Percentiles rank a stretch among this genome's conserved stretches.
phyloP scores from a whole-genome alignment of 495 filamentous ascomycete genomes.

The Hypoxylon subgilvum region DNA sequence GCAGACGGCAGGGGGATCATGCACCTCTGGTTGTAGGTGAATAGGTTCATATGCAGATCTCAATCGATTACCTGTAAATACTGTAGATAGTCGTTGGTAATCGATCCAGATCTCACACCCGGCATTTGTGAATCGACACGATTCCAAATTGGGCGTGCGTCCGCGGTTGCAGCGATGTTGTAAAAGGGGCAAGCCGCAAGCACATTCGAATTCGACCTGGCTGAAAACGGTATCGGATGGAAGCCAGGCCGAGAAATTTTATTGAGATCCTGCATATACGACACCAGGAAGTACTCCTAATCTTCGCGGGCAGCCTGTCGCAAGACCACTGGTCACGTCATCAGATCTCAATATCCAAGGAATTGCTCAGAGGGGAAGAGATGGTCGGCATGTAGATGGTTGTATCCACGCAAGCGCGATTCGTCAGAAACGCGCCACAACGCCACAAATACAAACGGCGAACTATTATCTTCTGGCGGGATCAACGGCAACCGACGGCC shows the following conservation, averaged over 20 bases:
- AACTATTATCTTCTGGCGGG: conserved; percentile 1
- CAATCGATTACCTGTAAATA: conserved; percentile 56
- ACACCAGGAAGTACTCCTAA: not conserved
- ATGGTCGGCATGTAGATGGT: not conserved
- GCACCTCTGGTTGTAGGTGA: conserved; percentile 54
- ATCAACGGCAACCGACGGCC: conserved; percentile 5
- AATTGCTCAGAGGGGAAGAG: not conserved
- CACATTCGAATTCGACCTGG: conserved; percentile 11
- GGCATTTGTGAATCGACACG: conserved; percentile 60
- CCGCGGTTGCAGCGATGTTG: not conserved
- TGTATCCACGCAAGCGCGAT: not conserved
- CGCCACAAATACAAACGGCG: conserved; percentile 7
- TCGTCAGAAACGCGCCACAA: not conserved
- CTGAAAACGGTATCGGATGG: conserved; percentile 8
- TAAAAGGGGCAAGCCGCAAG: conserved; percentile 6
- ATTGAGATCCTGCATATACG: conserved; percentile 34
- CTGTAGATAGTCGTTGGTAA: too few species aligned
- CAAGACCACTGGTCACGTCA: conserved; percentile 1
- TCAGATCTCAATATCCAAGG: not conserved
- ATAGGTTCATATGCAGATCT: too few species aligned
- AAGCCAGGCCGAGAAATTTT: conserved; percentile 1
- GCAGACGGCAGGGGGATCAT: conserved; percentile 53
- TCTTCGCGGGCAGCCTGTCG: not conserved
- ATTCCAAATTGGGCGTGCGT: conserved; percentile 38
- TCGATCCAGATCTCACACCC: conserved; percentile 52